phyloP scores from a whole-genome alignment of 169 alveolate species.

The Perkinsus chesapeaki region DNA sequence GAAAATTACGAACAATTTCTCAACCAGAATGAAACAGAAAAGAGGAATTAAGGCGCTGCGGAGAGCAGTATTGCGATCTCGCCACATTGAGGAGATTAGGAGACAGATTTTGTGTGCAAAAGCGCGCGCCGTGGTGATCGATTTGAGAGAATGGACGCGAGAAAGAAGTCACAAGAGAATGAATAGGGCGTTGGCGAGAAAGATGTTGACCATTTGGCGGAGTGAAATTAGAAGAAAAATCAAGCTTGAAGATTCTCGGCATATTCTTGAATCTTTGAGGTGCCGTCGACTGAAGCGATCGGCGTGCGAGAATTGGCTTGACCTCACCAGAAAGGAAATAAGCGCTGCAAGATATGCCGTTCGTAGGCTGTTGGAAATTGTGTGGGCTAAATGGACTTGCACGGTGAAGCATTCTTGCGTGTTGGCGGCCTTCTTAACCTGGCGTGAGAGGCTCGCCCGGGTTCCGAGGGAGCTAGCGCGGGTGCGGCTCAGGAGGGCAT shows the following conservation, averaged over 20 bases:
- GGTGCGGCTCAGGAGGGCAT: neutral
- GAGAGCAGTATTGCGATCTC: neutral
- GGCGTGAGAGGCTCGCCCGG: neutral
- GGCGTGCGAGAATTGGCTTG: neutral
- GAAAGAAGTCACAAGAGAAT: neutral
- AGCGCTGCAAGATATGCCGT: neutral
- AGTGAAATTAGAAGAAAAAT: neutral
- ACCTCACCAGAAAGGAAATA: neutral
- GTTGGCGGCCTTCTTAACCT: neutral
- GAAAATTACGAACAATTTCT: no score
- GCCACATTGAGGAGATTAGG: neutral
- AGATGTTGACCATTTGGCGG: neutral
- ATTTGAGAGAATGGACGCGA: neutral
- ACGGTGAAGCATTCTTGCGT: neutral
- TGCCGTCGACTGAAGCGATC: neutral
- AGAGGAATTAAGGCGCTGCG: neutral
- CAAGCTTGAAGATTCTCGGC: neutral
- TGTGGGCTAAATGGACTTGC: neutral
- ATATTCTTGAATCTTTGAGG: neutral
- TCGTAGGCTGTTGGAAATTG: neutral
- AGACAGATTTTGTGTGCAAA: neutral
- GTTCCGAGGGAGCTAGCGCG: neutral
- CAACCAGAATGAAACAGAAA: neutral
- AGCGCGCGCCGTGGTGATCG: constrained; percentile 3
- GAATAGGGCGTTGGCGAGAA: neutral